A percentile compares a stretch with the other conserved stretches of the same genome.
Evolutionary conservation across 495 filamentous ascomycete species (phyloP).

Genomic region (Patellaria atrata): DNA sequence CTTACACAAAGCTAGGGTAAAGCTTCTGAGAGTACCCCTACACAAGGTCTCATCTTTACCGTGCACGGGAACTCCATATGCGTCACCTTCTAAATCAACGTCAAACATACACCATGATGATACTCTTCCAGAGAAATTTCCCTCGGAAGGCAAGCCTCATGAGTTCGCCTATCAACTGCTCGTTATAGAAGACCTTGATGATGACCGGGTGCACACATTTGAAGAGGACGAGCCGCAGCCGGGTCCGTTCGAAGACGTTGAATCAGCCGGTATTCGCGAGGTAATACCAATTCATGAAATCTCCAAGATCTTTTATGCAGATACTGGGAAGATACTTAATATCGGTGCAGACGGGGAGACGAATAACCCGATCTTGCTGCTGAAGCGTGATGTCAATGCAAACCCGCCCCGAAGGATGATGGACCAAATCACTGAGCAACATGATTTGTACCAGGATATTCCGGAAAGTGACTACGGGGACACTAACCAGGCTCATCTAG

Average conservation of each 20-base stretch:
- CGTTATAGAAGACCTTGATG: slow-evolving; percentile 85
- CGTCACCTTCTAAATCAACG: too few species aligned
- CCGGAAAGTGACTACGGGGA: slow-evolving; percentile 13
- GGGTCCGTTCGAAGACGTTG: slow-evolving; percentile 53
- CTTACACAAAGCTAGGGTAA: slow-evolving; percentile 82
- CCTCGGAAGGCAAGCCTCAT: slow-evolving; percentile 37
- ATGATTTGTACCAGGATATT: slow-evolving; percentile 20
- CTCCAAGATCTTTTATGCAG: slow-evolving; percentile 93
- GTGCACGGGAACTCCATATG: slow-evolving; percentile 4
- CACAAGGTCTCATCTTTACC: slow-evolving; percentile 29
- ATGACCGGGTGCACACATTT: slow-evolving; percentile 72
- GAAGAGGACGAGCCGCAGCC: slow-evolving; percentile 51
- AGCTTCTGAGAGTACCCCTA: slow-evolving; percentile 46
- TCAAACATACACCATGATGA: neutral
- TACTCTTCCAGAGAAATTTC: slow-evolving; percentile 23
- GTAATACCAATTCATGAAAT: slow-evolving; percentile 79
- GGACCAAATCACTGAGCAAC: slow-evolving; percentile 24
- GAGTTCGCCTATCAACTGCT: slow-evolving; percentile 84
- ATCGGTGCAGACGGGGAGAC: slow-evolving; percentile 65
- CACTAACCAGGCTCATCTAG: slow-evolving; percentile 45
- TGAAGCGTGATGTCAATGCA: slow-evolving; percentile 74
- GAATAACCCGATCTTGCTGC: slow-evolving; percentile 71
- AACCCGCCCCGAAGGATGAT: slow-evolving; percentile 54
- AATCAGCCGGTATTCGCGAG: slow-evolving; percentile 64
- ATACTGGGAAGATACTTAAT: slow-evolving; percentile 87